These are phyloP conservation scores for Sporobolus alterniflorus DNA, from an alignment of 202 grass and related monocot genomes.

Conservation along the genomic window DNA sequence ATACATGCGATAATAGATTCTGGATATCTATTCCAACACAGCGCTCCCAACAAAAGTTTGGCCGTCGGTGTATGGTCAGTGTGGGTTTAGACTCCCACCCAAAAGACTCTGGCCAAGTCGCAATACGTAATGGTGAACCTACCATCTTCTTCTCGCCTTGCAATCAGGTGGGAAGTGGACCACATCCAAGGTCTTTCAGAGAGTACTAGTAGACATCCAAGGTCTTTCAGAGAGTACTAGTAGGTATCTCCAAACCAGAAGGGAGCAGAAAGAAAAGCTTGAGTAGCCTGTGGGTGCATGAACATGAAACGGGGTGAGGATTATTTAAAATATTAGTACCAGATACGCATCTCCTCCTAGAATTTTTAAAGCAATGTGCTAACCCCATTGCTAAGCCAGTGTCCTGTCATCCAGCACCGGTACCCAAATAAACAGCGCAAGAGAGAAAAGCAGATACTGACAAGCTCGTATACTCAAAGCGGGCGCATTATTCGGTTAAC, in stretches of 20 bases:
- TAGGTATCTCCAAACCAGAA: background rate
- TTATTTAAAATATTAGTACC: background rate
- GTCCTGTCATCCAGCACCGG: constrained; percentile 1
- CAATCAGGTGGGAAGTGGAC: background rate
- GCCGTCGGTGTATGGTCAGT: background rate
- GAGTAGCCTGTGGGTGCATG: background rate
- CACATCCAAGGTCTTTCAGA: background rate
- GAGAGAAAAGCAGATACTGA: constrained; percentile 12
- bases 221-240: background rate
- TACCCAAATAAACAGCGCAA: background rate
- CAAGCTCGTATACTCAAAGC: constrained; percentile 2
- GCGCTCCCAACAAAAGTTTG: too few species aligned
- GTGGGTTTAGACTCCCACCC: background rate
- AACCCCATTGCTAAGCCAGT: background rate
- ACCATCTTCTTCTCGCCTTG: background rate
- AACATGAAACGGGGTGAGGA: background rate
- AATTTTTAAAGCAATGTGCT: background rate
- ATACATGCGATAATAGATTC: too few species aligned
- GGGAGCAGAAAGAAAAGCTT: background rate
- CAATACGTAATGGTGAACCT: background rate
- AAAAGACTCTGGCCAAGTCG: background rate
- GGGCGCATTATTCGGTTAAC: constrained; percentile 26
- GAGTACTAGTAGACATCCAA: background rate
- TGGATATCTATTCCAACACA: too few species aligned
- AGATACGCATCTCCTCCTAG: background rate